A percentile compares a stretch with the other conserved stretches of the same genome.
These are phyloP conservation scores for Chytriomyces sp. DNA, from an alignment of 192 early-diverging fungal genomes.

Conservation along the genomic window DNA sequence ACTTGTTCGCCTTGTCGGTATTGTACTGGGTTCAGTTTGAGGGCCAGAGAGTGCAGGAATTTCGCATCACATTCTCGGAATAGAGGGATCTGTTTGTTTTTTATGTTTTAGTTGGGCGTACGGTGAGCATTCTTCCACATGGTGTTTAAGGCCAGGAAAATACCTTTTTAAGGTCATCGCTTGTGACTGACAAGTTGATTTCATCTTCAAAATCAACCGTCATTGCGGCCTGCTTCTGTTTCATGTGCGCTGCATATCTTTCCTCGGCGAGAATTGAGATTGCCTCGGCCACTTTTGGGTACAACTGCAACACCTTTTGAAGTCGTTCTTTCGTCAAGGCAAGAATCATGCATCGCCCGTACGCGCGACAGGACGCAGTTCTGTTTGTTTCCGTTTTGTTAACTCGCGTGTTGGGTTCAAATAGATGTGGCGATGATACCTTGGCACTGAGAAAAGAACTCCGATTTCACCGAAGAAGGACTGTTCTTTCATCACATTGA, in stretches of 20 bases:
- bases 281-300: constrained; percentile 52
- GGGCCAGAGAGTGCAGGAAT: constrained; percentile 59
- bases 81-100: constrained; percentile 49
- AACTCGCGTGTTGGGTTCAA: background rate
- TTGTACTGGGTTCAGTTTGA: constrained; percentile 53
- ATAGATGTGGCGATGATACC: constrained; percentile 34
- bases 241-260: constrained; percentile 55
- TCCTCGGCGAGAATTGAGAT: constrained; percentile 59
- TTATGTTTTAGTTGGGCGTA: background rate
- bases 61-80: constrained; percentile 58
- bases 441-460: constrained; percentile 71
- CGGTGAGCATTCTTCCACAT: constrained; percentile 1
- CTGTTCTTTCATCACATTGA: constrained; percentile 65
- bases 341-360: constrained; percentile 55
- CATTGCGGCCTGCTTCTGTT: constrained; percentile 50
- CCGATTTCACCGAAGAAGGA: constrained; percentile 84
- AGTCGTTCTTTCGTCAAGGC: constrained; percentile 59
- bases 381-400: constrained; percentile 25
- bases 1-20: constrained; percentile 49
- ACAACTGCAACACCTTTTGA: constrained; percentile 39
- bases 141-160: background rate
- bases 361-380: constrained; percentile 60
- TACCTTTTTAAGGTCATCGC: constrained; percentile 59
- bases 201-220: constrained; percentile 62
- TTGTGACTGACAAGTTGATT: constrained; percentile 56